Percentiles rank a stretch among this genome's conserved stretches.
Conservation (phyloP, 164 flowering plant genomes). For the Nymphaea colorata region DNA sequence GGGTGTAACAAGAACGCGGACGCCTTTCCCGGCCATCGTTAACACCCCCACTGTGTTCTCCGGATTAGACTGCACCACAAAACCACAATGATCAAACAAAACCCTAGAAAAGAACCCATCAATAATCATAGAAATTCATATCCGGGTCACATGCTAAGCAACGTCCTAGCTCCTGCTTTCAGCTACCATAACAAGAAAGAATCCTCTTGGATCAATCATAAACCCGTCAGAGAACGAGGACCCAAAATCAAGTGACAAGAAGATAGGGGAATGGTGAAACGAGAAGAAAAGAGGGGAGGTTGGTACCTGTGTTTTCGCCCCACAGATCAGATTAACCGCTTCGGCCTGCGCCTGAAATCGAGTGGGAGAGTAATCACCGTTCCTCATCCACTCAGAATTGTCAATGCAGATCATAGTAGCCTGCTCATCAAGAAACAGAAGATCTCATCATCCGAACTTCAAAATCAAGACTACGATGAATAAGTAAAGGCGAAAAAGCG, state of each 20-base stretch:
- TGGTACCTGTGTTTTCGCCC: constrained; percentile 81
- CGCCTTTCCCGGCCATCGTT: constrained; percentile 97
- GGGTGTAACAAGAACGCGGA: constrained; percentile 87
- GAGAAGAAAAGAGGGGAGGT: neutral
- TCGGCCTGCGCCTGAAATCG: constrained; percentile 89
- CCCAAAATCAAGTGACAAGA: neutral
- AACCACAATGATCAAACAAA: constrained; percentile 1
- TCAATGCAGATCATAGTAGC: constrained; percentile 99
- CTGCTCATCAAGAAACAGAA: constrained; percentile 19
- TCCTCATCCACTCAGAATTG: constrained; percentile 97
- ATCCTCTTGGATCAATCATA: no score
- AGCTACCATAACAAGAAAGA: no score
- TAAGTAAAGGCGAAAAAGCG: neutral
- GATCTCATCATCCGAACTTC: constrained; percentile 5
- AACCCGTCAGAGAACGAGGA: no score
- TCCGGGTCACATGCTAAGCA: neutral
- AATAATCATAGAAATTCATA: neutral
- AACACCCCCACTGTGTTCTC: constrained; percentile 90
- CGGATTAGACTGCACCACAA: constrained; percentile 67
- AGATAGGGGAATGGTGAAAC: neutral
- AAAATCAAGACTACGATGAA: constrained; percentile 1
- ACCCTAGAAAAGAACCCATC: neutral
- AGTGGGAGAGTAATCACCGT: constrained; percentile 81
- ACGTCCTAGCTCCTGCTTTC: neutral
- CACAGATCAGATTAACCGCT: constrained; percentile 92